A percentile compares a stretch with the other conserved stretches of the same genome.
phyloP scores from a whole-genome alignment of 2,329 filamentous ascomycete genomes.

The Graphilbum sp. region DNA sequence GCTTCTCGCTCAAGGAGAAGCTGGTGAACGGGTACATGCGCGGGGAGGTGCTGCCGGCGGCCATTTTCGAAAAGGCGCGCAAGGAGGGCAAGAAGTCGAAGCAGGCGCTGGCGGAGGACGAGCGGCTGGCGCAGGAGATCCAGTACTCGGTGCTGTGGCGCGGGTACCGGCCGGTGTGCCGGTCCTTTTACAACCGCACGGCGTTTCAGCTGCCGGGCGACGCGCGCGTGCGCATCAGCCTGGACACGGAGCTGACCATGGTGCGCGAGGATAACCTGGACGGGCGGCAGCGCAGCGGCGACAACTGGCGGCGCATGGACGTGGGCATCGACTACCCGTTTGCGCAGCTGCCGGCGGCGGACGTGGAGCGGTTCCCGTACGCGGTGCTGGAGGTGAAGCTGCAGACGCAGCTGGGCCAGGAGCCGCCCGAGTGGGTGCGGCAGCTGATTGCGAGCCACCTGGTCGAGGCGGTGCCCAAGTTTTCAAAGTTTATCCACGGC shows the following conservation, averaged over 20 bases:
- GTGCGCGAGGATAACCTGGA: conserved; percentile 89
- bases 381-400: conserved; percentile 94
- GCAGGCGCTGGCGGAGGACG: conserved; percentile 80
- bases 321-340: conserved; percentile 96
- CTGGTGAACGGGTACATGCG: conserved; percentile 82
- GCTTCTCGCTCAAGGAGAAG: conserved; percentile 92
- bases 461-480: conserved; percentile 97
- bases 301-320: conserved; percentile 94
- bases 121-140: conserved; percentile 77
- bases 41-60: conserved; percentile 68
- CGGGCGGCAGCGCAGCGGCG: conserved; percentile 54
- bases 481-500: conserved; percentile 98
- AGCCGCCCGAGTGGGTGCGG: conserved; percentile 91
- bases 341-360: conserved; percentile 66
- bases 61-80: conserved; percentile 91
- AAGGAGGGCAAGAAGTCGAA: conserved; percentile 89
- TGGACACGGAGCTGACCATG: conserved; percentile 94
- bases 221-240: conserved; percentile 85
- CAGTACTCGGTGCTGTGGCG: conserved; percentile 87
- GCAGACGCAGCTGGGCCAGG: conserved; percentile 87
- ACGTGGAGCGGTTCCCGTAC: conserved; percentile 86
- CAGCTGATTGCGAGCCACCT: conserved; percentile 86
- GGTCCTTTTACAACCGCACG: conserved; percentile 95
- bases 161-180: conserved; percentile 73
- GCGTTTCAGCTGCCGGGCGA: conserved; percentile 96